These are phyloP conservation scores for Ramaria rubella DNA, from an alignment of 768 basidiomycete species.

Conservation along the genomic window DNA sequence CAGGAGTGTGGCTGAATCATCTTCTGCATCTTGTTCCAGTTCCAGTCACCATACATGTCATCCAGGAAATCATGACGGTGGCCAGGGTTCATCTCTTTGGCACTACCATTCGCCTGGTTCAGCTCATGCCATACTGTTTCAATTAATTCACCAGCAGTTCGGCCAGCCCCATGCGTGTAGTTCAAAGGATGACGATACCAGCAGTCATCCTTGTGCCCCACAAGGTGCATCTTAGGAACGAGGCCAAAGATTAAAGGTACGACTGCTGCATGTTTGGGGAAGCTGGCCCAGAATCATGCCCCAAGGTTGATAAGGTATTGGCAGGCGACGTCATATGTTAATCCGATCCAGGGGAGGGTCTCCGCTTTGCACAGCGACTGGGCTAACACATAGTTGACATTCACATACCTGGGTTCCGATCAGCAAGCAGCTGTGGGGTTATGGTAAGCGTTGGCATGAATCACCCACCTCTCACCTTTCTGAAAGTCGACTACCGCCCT, in stretches of 20 bases:
- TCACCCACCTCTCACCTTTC: constrained; percentile 24
- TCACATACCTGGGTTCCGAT: background rate
- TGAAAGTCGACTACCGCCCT: constrained; percentile 25
- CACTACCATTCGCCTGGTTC: constrained; percentile 15
- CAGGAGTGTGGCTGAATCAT: background rate
- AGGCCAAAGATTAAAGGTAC: constrained; percentile 13
- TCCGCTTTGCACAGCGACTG: background rate
- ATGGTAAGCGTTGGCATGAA: no score
- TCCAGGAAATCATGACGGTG: constrained; percentile 15
- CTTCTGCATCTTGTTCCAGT: constrained; percentile 14
- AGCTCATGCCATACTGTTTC: constrained; percentile 19
- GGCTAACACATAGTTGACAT: background rate
- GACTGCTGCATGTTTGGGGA: constrained; percentile 7
- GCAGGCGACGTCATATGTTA: constrained; percentile 8
- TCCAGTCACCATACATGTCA: constrained; percentile 9
- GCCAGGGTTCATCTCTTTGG: constrained; percentile 16
- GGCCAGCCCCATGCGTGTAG: constrained; percentile 12
- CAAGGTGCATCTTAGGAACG: constrained; percentile 8
- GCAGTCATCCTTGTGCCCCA: background rate
- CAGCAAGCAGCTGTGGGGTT: no score
- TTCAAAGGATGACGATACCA: background rate
- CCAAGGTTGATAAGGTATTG: background rate
- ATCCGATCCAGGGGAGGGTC: background rate
- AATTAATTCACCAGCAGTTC: constrained; percentile 26
- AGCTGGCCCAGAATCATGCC: background rate